Conservation (phyloP, 192 early-diverging fungal species). For the Coemansia sp. region DNA sequence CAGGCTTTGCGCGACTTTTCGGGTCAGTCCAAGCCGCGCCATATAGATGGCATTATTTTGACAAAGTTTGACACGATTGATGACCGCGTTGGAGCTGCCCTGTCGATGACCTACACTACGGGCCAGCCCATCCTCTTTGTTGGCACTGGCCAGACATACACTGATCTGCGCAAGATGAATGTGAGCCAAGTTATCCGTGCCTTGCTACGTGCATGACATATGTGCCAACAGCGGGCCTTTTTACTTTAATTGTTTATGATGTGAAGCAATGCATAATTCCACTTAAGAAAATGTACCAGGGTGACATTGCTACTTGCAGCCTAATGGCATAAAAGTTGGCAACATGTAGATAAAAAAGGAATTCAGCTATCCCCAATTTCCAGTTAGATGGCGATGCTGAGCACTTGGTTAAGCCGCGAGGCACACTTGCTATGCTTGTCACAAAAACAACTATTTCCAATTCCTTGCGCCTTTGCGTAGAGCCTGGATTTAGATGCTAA, state of each 20-base stretch:
- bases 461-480: too few species aligned
- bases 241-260: neutral
- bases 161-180: slow-evolving; percentile 87
- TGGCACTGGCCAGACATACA: slow-evolving; percentile 96
- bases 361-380: neutral
- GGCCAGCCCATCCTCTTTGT: slow-evolving; percentile 96
- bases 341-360: too few species aligned
- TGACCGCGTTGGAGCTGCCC: slow-evolving; percentile 93
- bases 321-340: too few species aligned
- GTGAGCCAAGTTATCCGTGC: slow-evolving; percentile 70
- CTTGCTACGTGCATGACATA: slow-evolving; percentile 48
- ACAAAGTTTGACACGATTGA: slow-evolving; percentile 97
- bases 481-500: too few species aligned
- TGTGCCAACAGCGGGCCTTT: neutral
- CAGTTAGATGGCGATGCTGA: neutral
- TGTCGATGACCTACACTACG: slow-evolving; percentile 95
- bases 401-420: too few species aligned
- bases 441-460: too few species aligned
- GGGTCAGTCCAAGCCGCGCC: slow-evolving; percentile 70
- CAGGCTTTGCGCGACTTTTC: slow-evolving; percentile 88
- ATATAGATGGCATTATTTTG: slow-evolving; percentile 94
- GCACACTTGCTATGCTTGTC: too few species aligned
- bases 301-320: too few species aligned
- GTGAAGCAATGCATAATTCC: neutral
- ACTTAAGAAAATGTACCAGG: neutral